These are phyloP conservation scores for Beauveria rudraprayagi DNA, from an alignment of 2,329 filamentous ascomycete species.

Conservation along the genomic window DNA sequence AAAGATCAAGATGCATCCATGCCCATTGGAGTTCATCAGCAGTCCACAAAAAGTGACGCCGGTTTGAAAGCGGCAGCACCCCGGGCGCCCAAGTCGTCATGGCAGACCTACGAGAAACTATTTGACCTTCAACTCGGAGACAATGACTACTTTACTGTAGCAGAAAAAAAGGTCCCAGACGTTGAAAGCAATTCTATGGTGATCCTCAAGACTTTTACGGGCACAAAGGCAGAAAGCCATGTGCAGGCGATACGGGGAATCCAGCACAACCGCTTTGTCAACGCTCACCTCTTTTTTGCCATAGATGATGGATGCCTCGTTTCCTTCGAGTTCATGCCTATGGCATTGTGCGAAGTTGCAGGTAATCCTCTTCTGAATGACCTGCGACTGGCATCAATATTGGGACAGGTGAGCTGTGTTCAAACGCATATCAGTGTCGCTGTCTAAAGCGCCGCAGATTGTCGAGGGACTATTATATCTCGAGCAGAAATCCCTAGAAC, in stretches of 20 bases:
- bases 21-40: neutral
- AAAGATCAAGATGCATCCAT: neutral
- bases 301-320: neutral
- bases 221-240: neutral
- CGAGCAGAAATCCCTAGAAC: conserved; percentile 7
- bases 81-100: neutral
- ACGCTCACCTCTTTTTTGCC: neutral
- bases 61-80: neutral
- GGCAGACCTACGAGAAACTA: neutral
- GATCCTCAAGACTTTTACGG: neutral
- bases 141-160: neutral
- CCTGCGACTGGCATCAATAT: conserved; percentile 5
- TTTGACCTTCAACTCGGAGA: neutral
- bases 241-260: neutral
- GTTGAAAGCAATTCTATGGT: neutral
- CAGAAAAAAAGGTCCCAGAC: neutral
- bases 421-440: neutral
- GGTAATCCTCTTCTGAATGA: conserved; percentile 8
- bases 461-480: conserved; percentile 9
- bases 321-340: conserved; percentile 11
- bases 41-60: neutral
- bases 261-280: conserved; percentile 2
- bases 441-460: neutral
- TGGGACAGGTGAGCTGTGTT: conserved; percentile 6
- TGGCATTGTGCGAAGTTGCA: conserved; percentile 7